Percentiles rank a stretch among this genome's conserved stretches.
These are phyloP conservation scores for Hypseocharis bilobata DNA, from an alignment of 441 rosid genomes.

Conservation along the genomic window DNA sequence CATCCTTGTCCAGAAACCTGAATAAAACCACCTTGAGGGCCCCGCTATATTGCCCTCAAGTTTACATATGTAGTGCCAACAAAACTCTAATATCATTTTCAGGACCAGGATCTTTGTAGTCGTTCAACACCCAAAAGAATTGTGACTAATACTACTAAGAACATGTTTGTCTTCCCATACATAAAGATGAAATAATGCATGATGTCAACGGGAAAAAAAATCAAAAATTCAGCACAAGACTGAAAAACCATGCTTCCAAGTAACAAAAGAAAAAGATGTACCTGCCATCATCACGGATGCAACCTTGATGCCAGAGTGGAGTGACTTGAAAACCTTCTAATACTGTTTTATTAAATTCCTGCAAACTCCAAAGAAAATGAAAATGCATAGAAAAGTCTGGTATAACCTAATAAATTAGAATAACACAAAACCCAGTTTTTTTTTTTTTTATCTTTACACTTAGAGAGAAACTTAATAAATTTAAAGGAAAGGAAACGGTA, in stretches of 20 bases:
- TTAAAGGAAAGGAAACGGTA: not conserved
- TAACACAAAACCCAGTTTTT: not conserved
- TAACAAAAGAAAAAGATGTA: conserved; percentile 21
- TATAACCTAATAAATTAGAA: not conserved
- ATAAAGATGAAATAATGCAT: not conserved
- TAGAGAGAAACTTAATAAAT: not conserved
- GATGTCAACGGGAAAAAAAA: not conserved
- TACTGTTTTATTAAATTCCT: conserved; percentile 71
- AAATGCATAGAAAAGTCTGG: not conserved
- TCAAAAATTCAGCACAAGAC: conserved; percentile 5
- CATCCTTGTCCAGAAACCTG: not conserved
- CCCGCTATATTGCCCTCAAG: conserved; percentile 1
- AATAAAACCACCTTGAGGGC: not conserved
- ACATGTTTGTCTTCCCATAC: not conserved
- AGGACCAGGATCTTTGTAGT: not conserved
- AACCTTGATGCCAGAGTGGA: conserved; percentile 95
- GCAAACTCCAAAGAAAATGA: not conserved
- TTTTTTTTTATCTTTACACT: not conserved
- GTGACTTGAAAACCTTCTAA: conserved; percentile 85
- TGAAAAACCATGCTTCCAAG: not conserved
- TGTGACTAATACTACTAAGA: not conserved
- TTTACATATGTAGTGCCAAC: not conserved
- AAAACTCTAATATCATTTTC: not conserved
- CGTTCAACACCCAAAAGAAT: not conserved
- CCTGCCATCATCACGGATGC: conserved; percentile 86